Evolutionary conservation across 169 alveolate species (phyloP), one percentile per base, ranked within the genome.

Genomic region (Cryptosporidium sp.): DNA sequence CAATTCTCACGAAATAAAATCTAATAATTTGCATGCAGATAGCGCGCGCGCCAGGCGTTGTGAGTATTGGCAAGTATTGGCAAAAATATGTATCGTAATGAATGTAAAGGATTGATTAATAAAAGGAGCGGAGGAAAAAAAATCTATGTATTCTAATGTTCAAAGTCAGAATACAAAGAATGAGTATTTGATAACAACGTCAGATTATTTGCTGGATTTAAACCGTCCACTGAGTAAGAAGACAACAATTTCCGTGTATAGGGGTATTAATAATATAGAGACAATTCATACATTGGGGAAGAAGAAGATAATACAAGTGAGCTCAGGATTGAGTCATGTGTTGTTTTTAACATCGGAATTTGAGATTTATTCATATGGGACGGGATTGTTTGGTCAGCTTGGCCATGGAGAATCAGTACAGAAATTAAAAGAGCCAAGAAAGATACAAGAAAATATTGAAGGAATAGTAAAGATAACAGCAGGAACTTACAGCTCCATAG

Each of bases 331-430:
- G 62, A 80, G 62, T 65, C 89, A 80, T 45, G 55, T 26, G 7
- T 62, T 80, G 48, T 35, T 80, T 41, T 80, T 80, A 29, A 65
- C 89, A n/a, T 59, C 65, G 2, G 73, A 62, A 16, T 26, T 14
- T n/a, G 65, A 80, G 26, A 65, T 80, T 12, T 80, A 41, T 58
- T 80, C 89, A 26, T 80, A 35, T 39, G 89, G 89, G 9, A 80
- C 73, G 2, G 89, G 89, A 18, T 12, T 62, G 14, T 80, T 80
- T 80, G 89, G 89, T 0, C 89, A 80, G 37, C 70, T 80, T 18
- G 89, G 89, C 5, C 75, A 62, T 62, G 89, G 89, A 7, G 89
- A 80, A 18, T 43, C 65, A 6, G 62, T 80, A 26, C 55, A 62
- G 35, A 62, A 41, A 18, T 26, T 65, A 29, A 80, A 80, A 4